Conservation (phyloP, 2,329 filamentous ascomycete genomes). For the Akanthomyces dipterigenus region DNA sequence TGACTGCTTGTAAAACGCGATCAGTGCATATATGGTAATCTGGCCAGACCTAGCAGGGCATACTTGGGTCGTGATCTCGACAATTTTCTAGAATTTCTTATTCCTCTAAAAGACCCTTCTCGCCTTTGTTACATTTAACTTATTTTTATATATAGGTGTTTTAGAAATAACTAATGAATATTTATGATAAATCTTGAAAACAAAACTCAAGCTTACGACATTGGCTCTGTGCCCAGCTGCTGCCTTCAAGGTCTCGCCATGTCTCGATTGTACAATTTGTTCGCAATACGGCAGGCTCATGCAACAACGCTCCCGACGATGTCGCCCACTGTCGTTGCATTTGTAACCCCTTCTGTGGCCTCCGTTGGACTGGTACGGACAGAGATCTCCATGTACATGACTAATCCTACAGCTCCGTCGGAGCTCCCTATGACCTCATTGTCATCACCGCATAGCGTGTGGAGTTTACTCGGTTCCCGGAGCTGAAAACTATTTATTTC, state of each 20-base stretch:
- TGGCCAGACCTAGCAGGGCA: no score
- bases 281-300: neutral
- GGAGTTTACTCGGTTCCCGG: neutral
- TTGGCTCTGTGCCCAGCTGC: neutral
- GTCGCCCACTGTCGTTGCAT: neutral
- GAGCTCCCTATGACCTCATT: neutral
- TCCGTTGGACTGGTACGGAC: neutral
- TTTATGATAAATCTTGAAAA: no score
- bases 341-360: neutral
- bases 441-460: neutral
- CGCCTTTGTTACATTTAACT: no score
- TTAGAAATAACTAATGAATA: no score
- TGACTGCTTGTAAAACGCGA: no score
- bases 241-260: neutral
- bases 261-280: neutral
- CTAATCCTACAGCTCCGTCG: conserved; percentile 3
- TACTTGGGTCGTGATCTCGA: no score
- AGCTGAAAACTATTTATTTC: neutral
- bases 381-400: neutral
- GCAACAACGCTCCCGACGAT: neutral
- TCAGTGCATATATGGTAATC: no score
- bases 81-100: no score
- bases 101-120: no score
- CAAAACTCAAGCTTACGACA: no score
- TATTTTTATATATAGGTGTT: no score